Conservation (phyloP, 2,329 filamentous ascomycete genomes). For the Fusarium sublunatum region DNA sequence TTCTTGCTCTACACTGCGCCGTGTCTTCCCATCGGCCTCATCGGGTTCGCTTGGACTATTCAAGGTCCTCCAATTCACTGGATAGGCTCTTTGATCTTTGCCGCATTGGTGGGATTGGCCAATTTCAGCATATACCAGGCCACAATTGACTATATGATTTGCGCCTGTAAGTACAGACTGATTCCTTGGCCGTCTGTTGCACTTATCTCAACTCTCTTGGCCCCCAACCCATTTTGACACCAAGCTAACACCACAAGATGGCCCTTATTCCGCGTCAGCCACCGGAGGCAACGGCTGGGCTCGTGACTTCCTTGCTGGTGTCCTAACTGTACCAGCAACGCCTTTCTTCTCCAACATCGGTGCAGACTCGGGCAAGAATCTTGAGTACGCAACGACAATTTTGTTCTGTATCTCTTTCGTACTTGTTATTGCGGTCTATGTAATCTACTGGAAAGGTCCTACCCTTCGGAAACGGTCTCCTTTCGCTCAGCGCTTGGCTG, state of each 20-base stretch:
- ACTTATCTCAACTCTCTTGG: accelerated
- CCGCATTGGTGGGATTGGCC: constrained; percentile 74
- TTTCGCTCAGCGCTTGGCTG: constrained; percentile 72
- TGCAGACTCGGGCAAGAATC: constrained; percentile 57
- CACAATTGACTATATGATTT: constrained; percentile 78
- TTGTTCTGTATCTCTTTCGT: constrained; percentile 71
- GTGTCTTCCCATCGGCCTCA: constrained; percentile 72
- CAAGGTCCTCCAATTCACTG: constrained; percentile 73
- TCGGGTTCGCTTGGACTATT: constrained; percentile 77
- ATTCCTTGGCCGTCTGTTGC: too few relatives aligned
- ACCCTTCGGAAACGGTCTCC: constrained; percentile 68
- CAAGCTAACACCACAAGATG: constrained; percentile 48
- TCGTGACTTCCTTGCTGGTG: constrained; percentile 77
- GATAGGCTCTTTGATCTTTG: constrained; percentile 75
- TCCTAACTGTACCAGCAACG: constrained; percentile 74
- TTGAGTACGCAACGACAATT: constrained; percentile 72
- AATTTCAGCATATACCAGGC: constrained; percentile 82
- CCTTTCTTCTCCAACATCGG: constrained; percentile 72
- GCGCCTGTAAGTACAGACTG: constrained; percentile 33
- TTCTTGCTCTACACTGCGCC: constrained; percentile 72
- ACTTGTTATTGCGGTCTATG: constrained; percentile 71
- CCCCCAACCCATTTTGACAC: accelerated
- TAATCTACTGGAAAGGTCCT: constrained; percentile 74
- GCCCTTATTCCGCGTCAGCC: constrained; percentile 77
- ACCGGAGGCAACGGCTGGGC: constrained; percentile 82